Conservation (phyloP, 441 rosid genomes). For the Heliophila coronopifolia region DNA sequence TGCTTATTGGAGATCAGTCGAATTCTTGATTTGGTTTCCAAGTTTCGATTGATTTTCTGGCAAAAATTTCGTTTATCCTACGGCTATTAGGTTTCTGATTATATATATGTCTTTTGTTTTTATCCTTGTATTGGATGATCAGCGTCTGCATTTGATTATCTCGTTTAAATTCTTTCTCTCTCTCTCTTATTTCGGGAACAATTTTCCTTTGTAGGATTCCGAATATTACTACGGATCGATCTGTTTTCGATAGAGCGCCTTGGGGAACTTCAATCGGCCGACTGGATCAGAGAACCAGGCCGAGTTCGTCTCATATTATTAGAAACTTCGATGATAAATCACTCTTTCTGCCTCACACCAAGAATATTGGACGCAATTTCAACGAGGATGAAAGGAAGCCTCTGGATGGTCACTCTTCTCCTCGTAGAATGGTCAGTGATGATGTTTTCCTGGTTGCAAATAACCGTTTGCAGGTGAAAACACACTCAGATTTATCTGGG, state of each 20-base stretch:
- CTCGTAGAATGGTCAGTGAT: conserved; percentile 57
- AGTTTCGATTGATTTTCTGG: conserved; percentile 6
- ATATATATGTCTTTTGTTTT: conserved; percentile 8
- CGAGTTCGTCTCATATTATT: conserved; percentile 48
- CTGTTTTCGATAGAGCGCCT: conserved; percentile 51
- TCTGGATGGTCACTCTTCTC: conserved; percentile 52
- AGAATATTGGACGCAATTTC: conserved; percentile 62
- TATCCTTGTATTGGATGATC: neutral
- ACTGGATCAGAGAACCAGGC: conserved; percentile 53
- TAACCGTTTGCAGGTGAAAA: conserved; percentile 41
- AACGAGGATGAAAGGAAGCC: conserved; percentile 85
- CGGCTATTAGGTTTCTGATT: conserved; percentile 8
- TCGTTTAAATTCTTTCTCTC: neutral
- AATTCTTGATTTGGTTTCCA: conserved; percentile 3
- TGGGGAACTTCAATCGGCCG: conserved; percentile 57
- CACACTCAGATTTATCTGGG: conserved; percentile 36
- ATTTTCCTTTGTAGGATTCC: conserved; percentile 32
- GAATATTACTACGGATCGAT: conserved; percentile 48
- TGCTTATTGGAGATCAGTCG: conserved; percentile 15
- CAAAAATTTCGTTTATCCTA: neutral
- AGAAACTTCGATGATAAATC: conserved; percentile 73
- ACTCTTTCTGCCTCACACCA: conserved; percentile 45
- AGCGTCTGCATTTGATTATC: neutral
- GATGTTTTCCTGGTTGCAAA: conserved; percentile 40
- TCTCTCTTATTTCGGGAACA: neutral